Evolutionary conservation across 108 stramenopile genomes (phyloP).

Genomic region (Nannochloropsis oceanica): DNA sequence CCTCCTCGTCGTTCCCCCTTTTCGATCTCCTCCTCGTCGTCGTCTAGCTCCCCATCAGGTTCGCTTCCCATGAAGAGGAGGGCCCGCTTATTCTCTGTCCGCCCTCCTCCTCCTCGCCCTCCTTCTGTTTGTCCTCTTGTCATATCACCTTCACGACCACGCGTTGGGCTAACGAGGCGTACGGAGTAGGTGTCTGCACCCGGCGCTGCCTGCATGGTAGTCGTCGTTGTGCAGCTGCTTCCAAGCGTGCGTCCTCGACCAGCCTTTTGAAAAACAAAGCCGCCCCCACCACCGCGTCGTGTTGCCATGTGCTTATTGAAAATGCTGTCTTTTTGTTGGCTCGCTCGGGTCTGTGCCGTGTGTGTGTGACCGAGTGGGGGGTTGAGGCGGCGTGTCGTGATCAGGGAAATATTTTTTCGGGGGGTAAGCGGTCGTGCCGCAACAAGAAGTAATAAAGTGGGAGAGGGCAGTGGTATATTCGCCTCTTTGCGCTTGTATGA

Average conservation of each 20-base stretch:
- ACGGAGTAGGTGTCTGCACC: background rate
- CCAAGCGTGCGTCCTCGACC: background rate
- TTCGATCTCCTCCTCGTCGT: background rate
- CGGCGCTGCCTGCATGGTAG: background rate
- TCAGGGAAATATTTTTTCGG: too few relatives aligned
- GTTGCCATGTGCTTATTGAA: background rate
- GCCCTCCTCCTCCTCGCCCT: background rate
- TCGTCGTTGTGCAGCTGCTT: background rate
- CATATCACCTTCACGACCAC: background rate
- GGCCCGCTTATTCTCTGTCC: too few relatives aligned
- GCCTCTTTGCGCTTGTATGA: background rate
- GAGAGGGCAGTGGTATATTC: too few relatives aligned
- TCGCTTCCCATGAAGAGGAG: too few relatives aligned
- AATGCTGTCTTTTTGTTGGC: too few relatives aligned
- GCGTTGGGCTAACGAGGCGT: background rate
- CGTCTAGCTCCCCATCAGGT: too few relatives aligned
- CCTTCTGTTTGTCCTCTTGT: background rate
- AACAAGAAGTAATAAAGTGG: too few relatives aligned
- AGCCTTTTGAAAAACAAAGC: background rate
- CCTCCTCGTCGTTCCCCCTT: background rate
- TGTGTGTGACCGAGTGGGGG: too few relatives aligned
- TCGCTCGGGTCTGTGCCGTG: too few relatives aligned
- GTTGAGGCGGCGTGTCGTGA: too few relatives aligned
- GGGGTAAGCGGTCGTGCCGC: too few relatives aligned
- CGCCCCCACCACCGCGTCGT: background rate